Conservation (phyloP, 495 filamentous ascomycete genomes). For the Talaromyces thailandensis region DNA sequence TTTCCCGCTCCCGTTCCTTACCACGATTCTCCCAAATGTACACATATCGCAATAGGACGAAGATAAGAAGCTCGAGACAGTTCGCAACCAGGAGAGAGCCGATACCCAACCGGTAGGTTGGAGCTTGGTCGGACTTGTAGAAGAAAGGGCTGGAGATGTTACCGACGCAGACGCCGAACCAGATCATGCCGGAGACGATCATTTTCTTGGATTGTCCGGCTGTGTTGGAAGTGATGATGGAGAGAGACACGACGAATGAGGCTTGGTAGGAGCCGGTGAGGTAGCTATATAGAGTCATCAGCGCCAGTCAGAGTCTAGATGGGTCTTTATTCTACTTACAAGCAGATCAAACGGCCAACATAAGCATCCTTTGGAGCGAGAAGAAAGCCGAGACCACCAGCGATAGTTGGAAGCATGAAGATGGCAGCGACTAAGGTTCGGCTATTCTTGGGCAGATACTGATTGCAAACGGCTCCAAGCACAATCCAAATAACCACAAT, state of each 20-base stretch:
- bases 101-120: slow-evolving; percentile 25
- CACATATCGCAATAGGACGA: neutral
- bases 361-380: slow-evolving; percentile 2
- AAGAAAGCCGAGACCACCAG: slow-evolving; percentile 1
- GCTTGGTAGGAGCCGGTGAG: slow-evolving; percentile 36
- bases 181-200: slow-evolving; percentile 6
- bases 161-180: slow-evolving; percentile 3
- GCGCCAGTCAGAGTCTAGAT: neutral
- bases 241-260: slow-evolving; percentile 46
- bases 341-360: slow-evolving; percentile 3
- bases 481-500: slow-evolving; percentile 6
- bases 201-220: slow-evolving; percentile 45
- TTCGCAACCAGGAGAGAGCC: slow-evolving; percentile 37
- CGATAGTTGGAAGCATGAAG: slow-evolving; percentile 6
- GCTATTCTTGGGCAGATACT: slow-evolving; percentile 1
- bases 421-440: slow-evolving; percentile 1
- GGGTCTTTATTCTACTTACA: neutral
- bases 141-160: slow-evolving; percentile 5
- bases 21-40: slow-evolving; percentile 4
- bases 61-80: neutral
- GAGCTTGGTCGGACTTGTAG: slow-evolving; percentile 36
- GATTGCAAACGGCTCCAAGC: neutral
- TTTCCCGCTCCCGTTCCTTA: neutral
- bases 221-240: slow-evolving; percentile 43
- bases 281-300: neutral